These are phyloP conservation scores for Camelina laxa DNA, from an alignment of 345 rosid species.

Conservation along the genomic window DNA sequence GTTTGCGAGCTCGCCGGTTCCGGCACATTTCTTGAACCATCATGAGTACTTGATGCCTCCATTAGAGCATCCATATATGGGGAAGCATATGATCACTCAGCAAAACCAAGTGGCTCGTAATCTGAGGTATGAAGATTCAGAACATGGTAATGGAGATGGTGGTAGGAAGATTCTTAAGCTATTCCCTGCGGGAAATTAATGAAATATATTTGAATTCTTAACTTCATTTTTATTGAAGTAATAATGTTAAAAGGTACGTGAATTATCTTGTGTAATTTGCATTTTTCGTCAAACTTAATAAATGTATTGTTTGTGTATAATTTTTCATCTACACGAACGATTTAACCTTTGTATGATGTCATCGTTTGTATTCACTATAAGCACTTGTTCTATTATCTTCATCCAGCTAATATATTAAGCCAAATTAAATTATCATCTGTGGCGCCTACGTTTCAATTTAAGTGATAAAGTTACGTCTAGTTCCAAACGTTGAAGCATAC, in stretches of 20 bases:
- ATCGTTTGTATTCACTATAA: conserved; percentile 5
- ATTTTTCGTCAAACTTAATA: conserved; percentile 25
- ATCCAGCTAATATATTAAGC: not conserved
- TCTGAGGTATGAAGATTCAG: conserved; percentile 37
- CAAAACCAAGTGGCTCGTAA: conserved; percentile 37
- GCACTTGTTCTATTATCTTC: not conserved
- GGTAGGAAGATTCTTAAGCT: conserved; percentile 41
- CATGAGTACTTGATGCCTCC: conserved; percentile 33
- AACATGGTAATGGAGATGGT: conserved; percentile 29
- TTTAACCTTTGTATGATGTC: conserved; percentile 27
- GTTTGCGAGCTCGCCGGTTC: conserved; percentile 58
- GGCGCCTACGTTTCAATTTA: not conserved
- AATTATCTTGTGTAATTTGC: conserved; percentile 25
- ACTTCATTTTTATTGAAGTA: conserved; percentile 2
- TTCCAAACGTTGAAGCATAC: not conserved
- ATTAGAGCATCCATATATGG: conserved; percentile 19
- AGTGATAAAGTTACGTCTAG: not conserved
- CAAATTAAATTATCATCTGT: not conserved
- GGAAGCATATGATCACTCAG: conserved; percentile 15
- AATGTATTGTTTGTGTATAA: conserved; percentile 25
- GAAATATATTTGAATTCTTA: not conserved
- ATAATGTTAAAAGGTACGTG: conserved; percentile 13
- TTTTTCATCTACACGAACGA: not conserved
- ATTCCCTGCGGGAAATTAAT: conserved; percentile 35
- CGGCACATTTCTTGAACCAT: conserved; percentile 34